Base-by-base conservation (phyloP, 345 rosid genomes). In the Eucalyptus urophylla region DNA sequence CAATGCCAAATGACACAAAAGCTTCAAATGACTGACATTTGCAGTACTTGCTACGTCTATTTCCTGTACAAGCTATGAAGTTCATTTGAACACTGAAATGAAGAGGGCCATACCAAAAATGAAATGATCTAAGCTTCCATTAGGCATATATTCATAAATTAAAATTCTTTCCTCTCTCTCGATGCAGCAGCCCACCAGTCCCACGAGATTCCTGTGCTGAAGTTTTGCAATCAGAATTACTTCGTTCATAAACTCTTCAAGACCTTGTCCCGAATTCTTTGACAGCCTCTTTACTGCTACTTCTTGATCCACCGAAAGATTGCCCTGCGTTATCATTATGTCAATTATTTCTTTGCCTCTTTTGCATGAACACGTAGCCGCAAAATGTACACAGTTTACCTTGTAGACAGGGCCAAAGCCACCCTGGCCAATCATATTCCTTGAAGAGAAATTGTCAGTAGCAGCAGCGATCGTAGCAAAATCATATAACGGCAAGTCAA, bases 191-290 rank as follows among this genome's bases (percentile, higher is more conserved):
- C 96, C 96, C 8, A 92, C 44, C 8, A 95, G 91, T 86, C 85
- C 90, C 29, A 93, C 95, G 80, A 94, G 96, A 90, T 93, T 95
- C 88, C 92, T 90, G 91, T 95, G 96, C 86, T 95, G 95, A n/a
- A 95, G 94, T 69, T 92, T 94, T 12, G 94, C 94, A 37, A 92
- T 93, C 56, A 93, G 90, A 87, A 89, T 9, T 7, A 91, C 94
- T 89, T 95, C 92, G 86, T 87, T 92, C 89, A 85, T 92, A 53
- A 93, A 92, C 92, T 93, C 93, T 27, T 90, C 86, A 27, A 88
- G 62, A 17, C 93, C 96, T 89, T 95, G 94, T 29, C 94, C 92
- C 0, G 95, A 94, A 49, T 81, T 87, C 58, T 65, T 89, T 40
- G 93, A 53, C 17, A 54, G 91, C 88, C 95, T 93, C 62, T 95